Evolutionary conservation across 2,329 filamentous ascomycete species (phyloP).

Genomic region (Penicillium janthinellum): DNA sequence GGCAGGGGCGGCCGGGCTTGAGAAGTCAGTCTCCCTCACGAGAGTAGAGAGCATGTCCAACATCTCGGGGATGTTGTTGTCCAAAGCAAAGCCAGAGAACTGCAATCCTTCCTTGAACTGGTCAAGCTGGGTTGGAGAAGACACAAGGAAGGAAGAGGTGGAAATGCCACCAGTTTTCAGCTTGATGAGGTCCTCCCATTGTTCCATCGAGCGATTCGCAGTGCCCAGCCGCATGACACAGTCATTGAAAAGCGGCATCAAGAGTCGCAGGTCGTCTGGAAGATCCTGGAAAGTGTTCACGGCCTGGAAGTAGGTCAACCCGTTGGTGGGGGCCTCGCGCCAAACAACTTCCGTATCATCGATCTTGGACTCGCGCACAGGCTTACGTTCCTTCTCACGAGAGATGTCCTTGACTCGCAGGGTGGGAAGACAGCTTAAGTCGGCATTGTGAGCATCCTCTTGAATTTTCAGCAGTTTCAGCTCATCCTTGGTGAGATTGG

Average conservation of each 20-base stretch:
- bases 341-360: conserved; percentile 75
- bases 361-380: conserved; percentile 59
- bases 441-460: conserved; percentile 78
- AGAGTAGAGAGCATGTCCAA: conserved; percentile 80
- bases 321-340: conserved; percentile 92
- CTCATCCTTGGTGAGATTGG: conserved; percentile 75
- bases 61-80: conserved; percentile 89
- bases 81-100: conserved; percentile 83
- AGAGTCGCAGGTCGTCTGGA: conserved; percentile 77
- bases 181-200: conserved; percentile 94
- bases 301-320: conserved; percentile 91
- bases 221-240: conserved; percentile 92
- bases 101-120: conserved; percentile 77
- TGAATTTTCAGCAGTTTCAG: conserved; percentile 78
- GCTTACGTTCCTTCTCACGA: conserved; percentile 72
- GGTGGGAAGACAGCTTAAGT: conserved; percentile 84
- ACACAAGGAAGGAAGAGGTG: conserved; percentile 78
- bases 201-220: conserved; percentile 83
- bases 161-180: conserved; percentile 91
- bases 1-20: conserved; percentile 74
- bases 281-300: conserved; percentile 78
- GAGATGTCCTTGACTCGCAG: conserved; percentile 89
- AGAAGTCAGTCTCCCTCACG: conserved; percentile 86
- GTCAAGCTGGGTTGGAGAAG: conserved; percentile 72
- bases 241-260: conserved; percentile 89